Evolutionary conservation across 495 filamentous ascomycete genomes (phyloP).

Genomic region (Tuber melanosporum): DNA sequence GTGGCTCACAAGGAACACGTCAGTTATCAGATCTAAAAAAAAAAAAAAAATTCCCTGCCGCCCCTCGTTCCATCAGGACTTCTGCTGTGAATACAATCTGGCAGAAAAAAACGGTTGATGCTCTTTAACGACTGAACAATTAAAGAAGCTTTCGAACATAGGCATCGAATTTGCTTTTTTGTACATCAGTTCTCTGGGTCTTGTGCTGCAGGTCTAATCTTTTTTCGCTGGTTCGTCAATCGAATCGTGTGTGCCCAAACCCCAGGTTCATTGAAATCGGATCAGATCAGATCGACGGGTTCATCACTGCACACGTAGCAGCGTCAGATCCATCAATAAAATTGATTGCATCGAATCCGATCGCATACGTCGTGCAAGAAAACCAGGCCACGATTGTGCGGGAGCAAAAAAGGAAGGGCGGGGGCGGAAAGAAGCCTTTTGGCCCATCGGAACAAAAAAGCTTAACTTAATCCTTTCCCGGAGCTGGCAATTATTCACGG

Average conservation of each 20-base stretch:
- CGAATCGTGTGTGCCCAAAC: constrained; percentile 24
- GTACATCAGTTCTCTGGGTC: neutral
- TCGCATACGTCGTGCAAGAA: constrained; percentile 32
- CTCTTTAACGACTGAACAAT: constrained; percentile 25
- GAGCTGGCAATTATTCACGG: neutral
- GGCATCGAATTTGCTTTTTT: constrained; percentile 15
- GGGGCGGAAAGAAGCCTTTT: constrained; percentile 33
- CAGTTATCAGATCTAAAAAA: constrained; percentile 36
- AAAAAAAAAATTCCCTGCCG: constrained; percentile 17
- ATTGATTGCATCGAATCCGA: constrained; percentile 30
- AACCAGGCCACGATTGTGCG: constrained; percentile 21
- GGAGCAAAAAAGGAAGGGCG: constrained; percentile 32
- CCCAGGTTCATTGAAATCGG: constrained; percentile 24
- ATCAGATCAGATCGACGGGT: constrained; percentile 22
- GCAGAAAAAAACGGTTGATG: constrained; percentile 17
- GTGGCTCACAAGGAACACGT: constrained; percentile 21
- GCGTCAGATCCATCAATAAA: constrained; percentile 18
- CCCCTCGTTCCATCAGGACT: constrained; percentile 8
- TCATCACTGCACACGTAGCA: constrained; percentile 17
- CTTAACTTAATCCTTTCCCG: neutral
- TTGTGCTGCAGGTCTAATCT: constrained; percentile 13
- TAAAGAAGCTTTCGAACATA: constrained; percentile 23
- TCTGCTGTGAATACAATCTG: constrained; percentile 18
- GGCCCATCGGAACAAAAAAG: constrained; percentile 1
- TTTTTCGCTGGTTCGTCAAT: constrained; percentile 11